Evolutionary conservation across 371 early-diverging fungal genomes (phyloP).

Genomic region (Syncephalastrum contaminatum): DNA sequence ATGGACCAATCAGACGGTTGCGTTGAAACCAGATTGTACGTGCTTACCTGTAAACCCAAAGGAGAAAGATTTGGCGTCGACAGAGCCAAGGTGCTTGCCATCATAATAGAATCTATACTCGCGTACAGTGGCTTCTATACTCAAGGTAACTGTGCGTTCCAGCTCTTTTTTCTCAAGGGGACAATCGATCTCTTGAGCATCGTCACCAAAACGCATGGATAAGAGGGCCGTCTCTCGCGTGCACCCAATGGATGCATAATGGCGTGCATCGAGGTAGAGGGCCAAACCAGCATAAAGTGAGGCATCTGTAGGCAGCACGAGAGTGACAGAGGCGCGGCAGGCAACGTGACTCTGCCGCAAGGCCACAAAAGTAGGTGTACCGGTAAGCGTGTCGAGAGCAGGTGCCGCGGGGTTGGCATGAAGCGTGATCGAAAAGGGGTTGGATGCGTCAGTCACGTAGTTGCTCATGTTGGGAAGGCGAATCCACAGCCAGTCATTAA

Average conservation of each 20-base stretch:
- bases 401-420: not conserved
- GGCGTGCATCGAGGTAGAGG: conserved; percentile 7
- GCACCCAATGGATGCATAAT: conserved; percentile 6
- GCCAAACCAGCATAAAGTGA: conserved; percentile 7
- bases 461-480: conserved; percentile 11
- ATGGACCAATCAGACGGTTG: too few relatives aligned
- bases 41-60: conserved; percentile 14
- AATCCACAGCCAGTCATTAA: conserved; percentile 15
- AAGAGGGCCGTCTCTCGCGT: not conserved
- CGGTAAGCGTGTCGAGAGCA: not conserved
- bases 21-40: not conserved
- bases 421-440: conserved; percentile 7
- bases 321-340: conserved; percentile 20
- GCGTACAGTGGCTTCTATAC: conserved; percentile 11
- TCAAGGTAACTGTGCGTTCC: not conserved
- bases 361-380: conserved; percentile 12
- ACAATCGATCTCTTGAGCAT: not conserved
- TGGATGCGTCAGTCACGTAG: conserved; percentile 9
- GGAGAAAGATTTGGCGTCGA: conserved; percentile 6
- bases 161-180: too few relatives aligned
- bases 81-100: conserved; percentile 1
- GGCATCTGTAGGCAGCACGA: conserved; percentile 21
- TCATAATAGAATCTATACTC: conserved; percentile 5
- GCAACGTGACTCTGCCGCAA: conserved; percentile 18
- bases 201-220: not conserved